These are phyloP conservation scores for Xerocomus potaroensis DNA, from an alignment of 768 basidiomycete species.

Conservation along the genomic window DNA sequence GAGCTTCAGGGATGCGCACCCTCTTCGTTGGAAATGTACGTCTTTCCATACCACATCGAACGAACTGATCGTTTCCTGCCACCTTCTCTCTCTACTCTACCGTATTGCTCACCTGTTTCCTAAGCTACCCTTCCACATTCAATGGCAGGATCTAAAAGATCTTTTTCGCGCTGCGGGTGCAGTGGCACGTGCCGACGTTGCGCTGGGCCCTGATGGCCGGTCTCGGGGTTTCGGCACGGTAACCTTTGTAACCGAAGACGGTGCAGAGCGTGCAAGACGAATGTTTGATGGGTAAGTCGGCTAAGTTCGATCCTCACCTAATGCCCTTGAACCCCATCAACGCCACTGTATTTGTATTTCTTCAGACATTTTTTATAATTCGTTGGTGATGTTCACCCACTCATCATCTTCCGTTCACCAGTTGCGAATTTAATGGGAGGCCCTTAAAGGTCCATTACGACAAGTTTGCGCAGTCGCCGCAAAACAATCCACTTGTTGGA, in stretches of 20 bases:
- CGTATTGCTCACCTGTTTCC: constrained; percentile 15
- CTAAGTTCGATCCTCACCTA: background rate
- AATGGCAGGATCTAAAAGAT: constrained; percentile 99
- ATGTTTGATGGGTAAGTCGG: constrained; percentile 85
- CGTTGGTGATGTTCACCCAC: constrained; percentile 1
- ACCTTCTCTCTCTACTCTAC: constrained; percentile 1
- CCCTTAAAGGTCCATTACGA: constrained; percentile 89
- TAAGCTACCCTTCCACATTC: constrained; percentile 88
- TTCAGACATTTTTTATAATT: background rate
- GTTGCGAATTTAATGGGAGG: constrained; percentile 86
- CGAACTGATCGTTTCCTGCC: background rate
- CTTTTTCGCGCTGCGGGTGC: constrained; percentile 89
- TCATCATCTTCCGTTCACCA: constrained; percentile 28
- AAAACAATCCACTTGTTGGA: constrained; percentile 23
- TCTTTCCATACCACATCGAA: constrained; percentile 18
- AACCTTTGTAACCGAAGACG: constrained; percentile 74
- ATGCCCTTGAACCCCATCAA: background rate
- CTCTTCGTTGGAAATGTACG: constrained; percentile 89
- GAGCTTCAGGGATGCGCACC: constrained; percentile 43
- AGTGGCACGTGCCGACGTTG: constrained; percentile 87
- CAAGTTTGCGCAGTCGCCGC: constrained; percentile 55
- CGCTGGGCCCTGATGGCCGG: constrained; percentile 81
- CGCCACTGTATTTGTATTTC: background rate
- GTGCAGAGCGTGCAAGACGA: constrained; percentile 78
- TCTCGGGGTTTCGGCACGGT: constrained; percentile 94